Base-by-base conservation (phyloP, 768 basidiomycete genomes). In the Trametes meyenii region DNA sequence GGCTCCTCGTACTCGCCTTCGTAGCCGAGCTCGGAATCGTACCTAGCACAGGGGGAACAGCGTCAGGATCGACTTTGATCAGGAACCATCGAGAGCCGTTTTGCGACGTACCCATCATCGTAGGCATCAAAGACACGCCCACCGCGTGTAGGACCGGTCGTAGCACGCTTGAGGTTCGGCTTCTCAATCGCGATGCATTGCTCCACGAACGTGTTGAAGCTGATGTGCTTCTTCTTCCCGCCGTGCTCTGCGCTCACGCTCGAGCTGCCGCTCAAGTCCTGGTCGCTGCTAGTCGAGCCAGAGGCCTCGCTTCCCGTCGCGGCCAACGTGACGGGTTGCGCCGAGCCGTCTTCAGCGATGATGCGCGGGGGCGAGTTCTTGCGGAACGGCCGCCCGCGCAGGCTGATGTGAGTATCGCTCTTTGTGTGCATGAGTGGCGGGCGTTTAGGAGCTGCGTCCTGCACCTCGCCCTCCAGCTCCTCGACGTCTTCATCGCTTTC, bases 181-280 rank as follows among this genome's bases (percentile, higher is more conserved):
- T 88, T 88, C 70, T 93, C 92, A 71, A 94, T 91, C 44, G 92
- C 88, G 60, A 99, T 96, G 71, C 86, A 94, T 73, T 98, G 96
- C 73, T 97, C 92, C 40, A 99, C 96, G 71, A 96, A 97, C 0
- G 96, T 96, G 74, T 98, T 98, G 83, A 98, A 98, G 67, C 84
- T 89, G 77, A 98, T 98, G 73, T 97, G 96, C 65, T 88, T 88
- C 78, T 88, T 92, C 79, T 87, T 88, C 60, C 70, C 75, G 40
- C 66, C 70, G 48, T 58, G 57, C 12, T 71, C 67, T 45, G 66
- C 66, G 63, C 68, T 69, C 48, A 63, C 69, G 42, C 67, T 67
- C 23, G 74, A 69, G 60, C 54, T 56, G 29, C 62, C 60, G 58
- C 60, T 66, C 35, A 73, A 64, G 58, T 75, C 74, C 59, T 73